Evolutionary conservation across 2,329 filamentous ascomycete species (phyloP), one percentile per base, ranked within the genome.

Genomic region (Curvularia hawaiiensis): DNA sequence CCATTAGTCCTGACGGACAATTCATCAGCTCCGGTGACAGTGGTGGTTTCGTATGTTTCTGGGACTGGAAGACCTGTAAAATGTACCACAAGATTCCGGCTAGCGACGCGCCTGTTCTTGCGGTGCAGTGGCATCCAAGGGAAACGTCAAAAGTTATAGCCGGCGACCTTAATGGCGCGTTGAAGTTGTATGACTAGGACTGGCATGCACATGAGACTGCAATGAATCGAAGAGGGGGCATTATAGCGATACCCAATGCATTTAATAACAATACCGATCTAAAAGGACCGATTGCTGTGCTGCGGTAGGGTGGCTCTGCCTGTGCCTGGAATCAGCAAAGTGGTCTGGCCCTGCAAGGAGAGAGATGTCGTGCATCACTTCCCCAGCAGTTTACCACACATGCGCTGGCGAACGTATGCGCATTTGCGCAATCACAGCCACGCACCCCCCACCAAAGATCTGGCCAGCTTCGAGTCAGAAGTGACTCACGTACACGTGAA

Each of bases 1-100:
- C 90, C 51, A 90, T 96, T 72, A 92, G 88, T 69, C 91, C 93
- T 0, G 95, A 98, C 74, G 95, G 95, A 0, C 92, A 96, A 73
- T 96, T 97, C 75, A 82, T 99, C 53, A 89, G 88, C 20, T 90
- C 86, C 18, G 95, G 95, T 60, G 95, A 99, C 76, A 91, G 87
- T 50, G 92, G 86, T 16, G 95, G 96, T 35, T 97, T 86, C 70
- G 87, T 97, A 47, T 96, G 91, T 78, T 97, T 98, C 79, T 99
- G 93, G 92, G 95, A 98, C 78, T 99, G 93, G 91, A 99, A 99
- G 85, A 97, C 92, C 39, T 96, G 94, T 77, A 98, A 97, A 80
- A 94, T 99, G 92, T 97, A 92, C 79, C 92, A 97, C 79, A 98
- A 98, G 83, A 87, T 99, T 64, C 86, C 90, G 78, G 93, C 92